Evolutionary conservation across 1,139 yeast species (phyloP).

Genomic region (Entelexis paramagnoliae): DNA sequence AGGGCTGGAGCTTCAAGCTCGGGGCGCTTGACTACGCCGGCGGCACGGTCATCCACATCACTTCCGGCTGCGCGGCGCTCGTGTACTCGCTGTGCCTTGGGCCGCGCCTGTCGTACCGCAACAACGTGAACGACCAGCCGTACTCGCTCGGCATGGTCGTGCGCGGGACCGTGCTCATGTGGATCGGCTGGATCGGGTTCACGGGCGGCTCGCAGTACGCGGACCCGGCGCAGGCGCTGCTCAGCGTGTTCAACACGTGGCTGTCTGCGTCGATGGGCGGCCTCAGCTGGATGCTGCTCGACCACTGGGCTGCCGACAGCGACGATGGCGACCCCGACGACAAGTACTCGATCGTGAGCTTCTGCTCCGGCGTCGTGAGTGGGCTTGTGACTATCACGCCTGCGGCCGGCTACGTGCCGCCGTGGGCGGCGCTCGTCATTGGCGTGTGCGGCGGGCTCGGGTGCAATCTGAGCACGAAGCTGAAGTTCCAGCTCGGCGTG

Average conservation of each 20-base stretch:
- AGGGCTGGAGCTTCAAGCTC: slow-evolving; percentile 45
- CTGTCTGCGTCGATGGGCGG: slow-evolving; percentile 32
- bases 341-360: slow-evolving; percentile 34
- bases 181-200: slow-evolving; percentile 84
- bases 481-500: slow-evolving; percentile 31
- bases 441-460: slow-evolving; percentile 32
- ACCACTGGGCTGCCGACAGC: slow-evolving; percentile 25
- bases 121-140: slow-evolving; percentile 24
- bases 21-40: slow-evolving; percentile 58
- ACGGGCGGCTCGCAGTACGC: slow-evolving; percentile 70
- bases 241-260: slow-evolving; percentile 32
- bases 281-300: slow-evolving; percentile 31
- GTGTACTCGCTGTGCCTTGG: slow-evolving; percentile 54
- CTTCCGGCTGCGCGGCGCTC: slow-evolving; percentile 49
- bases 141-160: slow-evolving; percentile 34
- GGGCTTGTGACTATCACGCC: slow-evolving; percentile 36
- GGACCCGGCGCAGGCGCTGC: slow-evolving; percentile 42
- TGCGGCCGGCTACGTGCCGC: slow-evolving; percentile 34
- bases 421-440: slow-evolving; percentile 32
- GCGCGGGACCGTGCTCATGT: slow-evolving; percentile 46
- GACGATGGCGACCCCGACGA: neutral
- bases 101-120: slow-evolving; percentile 31
- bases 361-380: slow-evolving; percentile 35
- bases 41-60: slow-evolving; percentile 53
- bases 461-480: slow-evolving; percentile 33